Base-by-base conservation (phyloP, 2,329 filamentous ascomycete genomes). In the Magnaporthiopsis poae region DNA sequence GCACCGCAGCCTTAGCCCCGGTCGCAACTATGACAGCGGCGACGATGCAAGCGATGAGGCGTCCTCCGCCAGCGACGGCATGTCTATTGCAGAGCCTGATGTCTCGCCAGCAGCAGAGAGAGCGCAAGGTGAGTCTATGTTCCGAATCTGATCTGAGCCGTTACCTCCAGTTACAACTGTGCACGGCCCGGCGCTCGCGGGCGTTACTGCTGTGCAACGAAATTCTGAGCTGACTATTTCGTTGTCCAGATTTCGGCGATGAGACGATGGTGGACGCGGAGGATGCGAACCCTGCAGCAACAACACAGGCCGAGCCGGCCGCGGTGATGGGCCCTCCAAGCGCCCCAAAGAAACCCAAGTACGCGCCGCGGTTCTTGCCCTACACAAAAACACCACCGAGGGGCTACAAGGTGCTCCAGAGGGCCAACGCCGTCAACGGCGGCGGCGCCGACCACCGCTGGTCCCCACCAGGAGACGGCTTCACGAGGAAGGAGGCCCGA, bases 361-460 rank as follows among this genome's bases (percentile, higher is more conserved):
- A 39, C 3, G 25, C 64, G 21, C 33, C 61, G n/a, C 35, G 64
- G 25, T 65, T 65, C 27, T 60, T 65, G 2, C 36, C n/a, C 35
- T 35, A 13, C 31, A n/a, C 11, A 4, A 62, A 29, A n/a, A 46
- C 25, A 5, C 2, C 33, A 3, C 64, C 64, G n/a, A 62, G 64
- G 27, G 64, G 60, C 2, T 65, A 61, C 29, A 65, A 65, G 60
- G 29, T 27, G n/a, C 59, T 65, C 25, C 60, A 27, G 36, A 61
- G 31, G 31, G 2, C 60, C 31, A 31, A 31, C 31, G 31, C 31
- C 33, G 25, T 33, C 56, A n/a, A 65, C 8, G 29, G 29, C 60
- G 62, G 64, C 2, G 62, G 64, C 2, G 33, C 31, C 31, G 31
- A 31, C 31, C 31, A 31, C 60, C 15, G 18, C n/a, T 65, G 64